Evolutionary conservation across 257 asterid genomes (phyloP), one percentile per base, ranked within the genome.

Genomic region (Solanum chmielewskii): DNA sequence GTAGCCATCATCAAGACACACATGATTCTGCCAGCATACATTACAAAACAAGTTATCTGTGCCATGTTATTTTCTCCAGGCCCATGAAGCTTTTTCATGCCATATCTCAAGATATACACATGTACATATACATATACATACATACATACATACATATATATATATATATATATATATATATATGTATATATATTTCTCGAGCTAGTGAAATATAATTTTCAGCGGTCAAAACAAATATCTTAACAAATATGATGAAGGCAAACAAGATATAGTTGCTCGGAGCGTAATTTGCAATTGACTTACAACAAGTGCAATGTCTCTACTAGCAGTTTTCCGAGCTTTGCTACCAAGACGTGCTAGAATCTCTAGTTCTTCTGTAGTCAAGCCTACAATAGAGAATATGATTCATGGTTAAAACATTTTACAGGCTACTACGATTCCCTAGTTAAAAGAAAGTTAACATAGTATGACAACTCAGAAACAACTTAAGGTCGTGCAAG

Each of bases 281-380:
- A 33, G 37, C 29, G 3, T 33, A 90, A 83, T 44, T 77, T 73
- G 42, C 86, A 64, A 88, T 82, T 74, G 52, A 93, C 98, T 93
- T 91, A 97, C 99, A 88, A 97, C 95, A 91, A 94, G 93, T 81
- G 98, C 95, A 88, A 97, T 97, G 92, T 97, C 99, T 88, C 99
- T 91, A 31, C 96, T 94, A 89, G 99, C 95, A 66, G 98, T 95
- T 95, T 97, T 97, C 76, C 92, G 92, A 87, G 95, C 98, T 89
- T 92, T 91, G 60, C 80, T 93, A 85, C 99, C 99, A 84, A 95
- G 91, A 78, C 91, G 90, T 81, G 99, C 98, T 59, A 97, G 92
- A 90, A 88, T 91, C 91, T 92, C 92, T 85, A 97, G 98, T 90
- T 97, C 96, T 89, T 94, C 96, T 59, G n/a, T 25, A 75, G 96